Base-by-base conservation (phyloP, 2,329 filamentous ascomycete species). In the Parasarocladium wereldwijsianum region DNA sequence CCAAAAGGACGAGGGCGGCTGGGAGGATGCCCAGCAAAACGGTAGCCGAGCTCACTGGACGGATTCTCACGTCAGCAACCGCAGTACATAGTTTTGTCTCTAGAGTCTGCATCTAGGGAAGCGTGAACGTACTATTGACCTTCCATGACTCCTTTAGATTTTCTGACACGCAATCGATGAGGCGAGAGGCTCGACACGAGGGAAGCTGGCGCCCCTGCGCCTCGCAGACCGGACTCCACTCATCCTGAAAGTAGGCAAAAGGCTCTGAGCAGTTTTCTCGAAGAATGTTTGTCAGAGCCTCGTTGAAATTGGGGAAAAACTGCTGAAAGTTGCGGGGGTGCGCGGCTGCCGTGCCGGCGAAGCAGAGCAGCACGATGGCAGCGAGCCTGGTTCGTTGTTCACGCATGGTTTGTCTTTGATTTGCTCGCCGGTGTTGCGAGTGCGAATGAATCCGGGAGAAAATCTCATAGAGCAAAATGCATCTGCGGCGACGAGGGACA, bases 141-240 rank as follows among this genome's bases (percentile, higher is more conserved):
- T 30, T 30, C 28, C 28, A 30, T 5, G 28, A 30, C 20, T 30
- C 28, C 19, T 30, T 23, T 21, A 30, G 23, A 14, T 23, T 21
- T n/a, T 30, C 20, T 4, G 19, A 23, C 28, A 30, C 11, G 14
- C 28, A 30, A 17, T 30, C 28, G 13, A 30, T 30, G 8, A 30
- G 19, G 5, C 28, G 19, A 4, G 28, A 30, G 5, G 28, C 28
- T n/a, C 28, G 28, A 12, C 28, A 30, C 13, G 28, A 30, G 4
- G 19, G 8, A 8, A 30, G 11, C 28, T 30, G 20, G 5, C 28
- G 28, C 7, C 20, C 20, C 14, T 30, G 28, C 9, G 18, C 28
- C 20, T 30, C 28, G 20, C 28, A 30, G 6, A 15, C 17, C 7
- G 28, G 28, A 30, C 28, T 30, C 20, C 28, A 30, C 15, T 24